These are phyloP conservation scores for Melaleuca alternifolia DNA, from an alignment of 345 rosid genomes.

Conservation along the genomic window DNA sequence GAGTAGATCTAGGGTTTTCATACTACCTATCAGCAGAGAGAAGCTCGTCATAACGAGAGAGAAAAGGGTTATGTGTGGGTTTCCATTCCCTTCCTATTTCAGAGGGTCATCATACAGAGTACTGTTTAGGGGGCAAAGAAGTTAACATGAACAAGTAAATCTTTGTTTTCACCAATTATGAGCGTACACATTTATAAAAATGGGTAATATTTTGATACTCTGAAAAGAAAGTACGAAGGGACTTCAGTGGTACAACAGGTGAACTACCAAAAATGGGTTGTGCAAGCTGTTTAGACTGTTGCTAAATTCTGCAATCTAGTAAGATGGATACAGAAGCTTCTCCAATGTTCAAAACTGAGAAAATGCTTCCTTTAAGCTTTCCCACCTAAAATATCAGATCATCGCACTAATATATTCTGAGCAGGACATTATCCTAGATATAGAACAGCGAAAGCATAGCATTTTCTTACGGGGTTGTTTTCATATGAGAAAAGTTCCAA, in stretches of 20 bases:
- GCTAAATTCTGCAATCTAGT: neutral
- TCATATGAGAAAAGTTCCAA: constrained; percentile 73
- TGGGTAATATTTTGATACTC: neutral
- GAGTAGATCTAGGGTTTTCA: no score
- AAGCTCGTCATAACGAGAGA: no score
- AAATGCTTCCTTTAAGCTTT: neutral
- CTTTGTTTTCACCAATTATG: neutral
- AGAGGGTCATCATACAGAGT: no score
- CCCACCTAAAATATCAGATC: neutral
- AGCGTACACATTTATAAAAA: neutral
- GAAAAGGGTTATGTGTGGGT: no score
- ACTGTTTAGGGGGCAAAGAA: neutral
- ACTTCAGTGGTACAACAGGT: neutral
- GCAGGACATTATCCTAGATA: neutral
- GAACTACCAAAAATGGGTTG: neutral
- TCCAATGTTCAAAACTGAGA: neutral
- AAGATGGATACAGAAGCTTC: neutral
- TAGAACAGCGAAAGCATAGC: neutral
- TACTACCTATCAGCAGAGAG: no score
- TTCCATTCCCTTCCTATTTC: no score
- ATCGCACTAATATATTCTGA: neutral
- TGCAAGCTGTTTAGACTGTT: neutral
- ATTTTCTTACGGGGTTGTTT: constrained; percentile 47
- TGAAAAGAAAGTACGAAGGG: neutral
- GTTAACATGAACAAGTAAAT: neutral